Evolutionary conservation across 257 asterid genomes (phyloP), one percentile per base, ranked within the genome.

Genomic region (Ocimum tenuiflorum): DNA sequence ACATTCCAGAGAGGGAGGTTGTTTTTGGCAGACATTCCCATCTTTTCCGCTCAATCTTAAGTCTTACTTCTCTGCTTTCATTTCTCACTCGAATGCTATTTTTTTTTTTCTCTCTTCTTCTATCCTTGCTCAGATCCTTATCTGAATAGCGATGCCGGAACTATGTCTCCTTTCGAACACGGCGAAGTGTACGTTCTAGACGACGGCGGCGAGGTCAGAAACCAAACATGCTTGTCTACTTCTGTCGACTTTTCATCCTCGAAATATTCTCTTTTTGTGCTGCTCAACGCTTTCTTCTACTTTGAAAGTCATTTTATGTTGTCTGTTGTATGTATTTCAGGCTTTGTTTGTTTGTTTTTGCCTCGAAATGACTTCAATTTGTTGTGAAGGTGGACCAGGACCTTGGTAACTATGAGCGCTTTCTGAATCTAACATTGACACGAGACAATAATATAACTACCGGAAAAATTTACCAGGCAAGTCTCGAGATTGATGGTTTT

Each of bases 101-200:
- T n/a, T 62, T 2, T 42, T 54, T 43, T 43, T 19, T 38, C 6
- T 57, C 12, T 46, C 14, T 23, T 22, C 38, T 6, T 8, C 53
- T 51, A 33, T 51, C 57, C n/a, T 22, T 47, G 43, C 73, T 53
- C 84, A 91, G 98, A 91, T 83, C 98, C 97, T 77, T 91, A 91
- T 79, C 73, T 91, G 80, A 91, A 88, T 72, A 83, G 85, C 2
- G 97, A 91, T 81, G 98, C 96, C 60, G 98, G 98, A 65, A 91
- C 96, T 29, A 91, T 91, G 98, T 91, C 98, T 13, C 98, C 98
- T 51, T 88, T 91, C 55, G 98, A 91, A 73, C 98, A 91, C 71
- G 98, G 96, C 42, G 98, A 91, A 82, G 97, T 91, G 8, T 91
- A 65, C 68, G 97, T 91, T 67, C 77, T 91, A 63, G 97, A 91